These are phyloP conservation scores for Neonectria ditissima DNA, from an alignment of 2,329 filamentous ascomycete genomes.

Conservation along the genomic window DNA sequence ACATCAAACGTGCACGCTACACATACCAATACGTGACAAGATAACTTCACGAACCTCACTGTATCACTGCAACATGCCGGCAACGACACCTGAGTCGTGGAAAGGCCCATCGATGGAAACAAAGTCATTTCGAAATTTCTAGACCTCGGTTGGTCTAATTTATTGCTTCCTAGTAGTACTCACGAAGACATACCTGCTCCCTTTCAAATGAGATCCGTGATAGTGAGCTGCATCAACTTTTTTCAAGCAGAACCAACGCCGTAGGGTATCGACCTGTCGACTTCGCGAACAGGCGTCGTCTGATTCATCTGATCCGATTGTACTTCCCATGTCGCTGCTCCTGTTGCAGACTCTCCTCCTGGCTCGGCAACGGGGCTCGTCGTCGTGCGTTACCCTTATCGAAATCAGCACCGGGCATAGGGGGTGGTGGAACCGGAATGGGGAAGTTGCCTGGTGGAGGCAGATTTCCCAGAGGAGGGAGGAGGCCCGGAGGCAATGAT, in stretches of 20 bases:
- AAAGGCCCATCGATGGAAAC: conserved; percentile 8
- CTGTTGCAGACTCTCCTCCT: conserved; percentile 82
- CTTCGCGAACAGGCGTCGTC: conserved; percentile 5
- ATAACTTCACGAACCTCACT: not conserved
- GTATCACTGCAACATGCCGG: not conserved
- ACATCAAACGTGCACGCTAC: not conserved
- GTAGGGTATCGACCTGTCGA: conserved; percentile 37
- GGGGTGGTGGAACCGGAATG: conserved; percentile 54
- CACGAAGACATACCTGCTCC: conserved; percentile 7
- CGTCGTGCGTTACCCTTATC: conserved; percentile 54
- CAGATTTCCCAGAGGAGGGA: conserved; percentile 55
- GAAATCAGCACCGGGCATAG: conserved; percentile 50
- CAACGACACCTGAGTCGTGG: conserved; percentile 15
- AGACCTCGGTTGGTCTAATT: conserved; percentile 3
- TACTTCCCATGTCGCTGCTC: conserved; percentile 78
- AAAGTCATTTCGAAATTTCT: conserved; percentile 7
- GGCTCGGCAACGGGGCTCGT: conserved; percentile 81
- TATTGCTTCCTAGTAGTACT: conserved; percentile 4
- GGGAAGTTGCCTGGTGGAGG: conserved; percentile 50
- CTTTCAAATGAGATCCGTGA: conserved; percentile 6
- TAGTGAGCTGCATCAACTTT: conserved; percentile 15
- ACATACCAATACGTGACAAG: not conserved
- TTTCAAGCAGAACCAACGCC: conserved; percentile 41
- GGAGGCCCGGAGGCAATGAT: conserved; percentile 57
- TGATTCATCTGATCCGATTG: conserved; percentile 61